A percentile compares a stretch with the other conserved stretches of the same genome.
phyloP scores from a whole-genome alignment of 2,329 filamentous ascomycete genomes.

The Nemania sp. region DNA sequence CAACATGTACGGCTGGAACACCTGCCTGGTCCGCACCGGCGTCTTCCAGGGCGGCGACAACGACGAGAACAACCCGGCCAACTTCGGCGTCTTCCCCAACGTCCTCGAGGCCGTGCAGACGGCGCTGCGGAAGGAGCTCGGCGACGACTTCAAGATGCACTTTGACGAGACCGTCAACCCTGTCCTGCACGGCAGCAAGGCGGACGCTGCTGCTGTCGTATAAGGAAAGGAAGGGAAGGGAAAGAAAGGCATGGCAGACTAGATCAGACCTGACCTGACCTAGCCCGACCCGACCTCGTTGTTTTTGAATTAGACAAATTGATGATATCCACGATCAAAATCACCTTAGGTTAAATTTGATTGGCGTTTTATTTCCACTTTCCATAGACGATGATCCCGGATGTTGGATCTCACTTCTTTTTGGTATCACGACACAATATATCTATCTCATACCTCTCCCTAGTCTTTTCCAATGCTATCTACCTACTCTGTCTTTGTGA shows the following conservation, averaged over 20 bases:
- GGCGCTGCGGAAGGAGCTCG: slow-evolving; percentile 76
- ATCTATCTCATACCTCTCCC: not conserved
- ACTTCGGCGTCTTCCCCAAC: slow-evolving; percentile 80
- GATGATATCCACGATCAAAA: slow-evolving; percentile 36
- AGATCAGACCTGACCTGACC: not conserved
- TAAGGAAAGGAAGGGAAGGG: no score
- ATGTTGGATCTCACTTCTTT: slow-evolving; percentile 11
- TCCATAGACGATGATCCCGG: slow-evolving; percentile 11
- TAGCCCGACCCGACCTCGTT: not conserved
- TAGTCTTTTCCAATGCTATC: no score
- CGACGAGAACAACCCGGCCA: slow-evolving; percentile 80
- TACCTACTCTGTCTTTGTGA: no score
- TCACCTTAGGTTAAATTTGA: slow-evolving; percentile 2
- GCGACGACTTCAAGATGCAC: slow-evolving; percentile 79
- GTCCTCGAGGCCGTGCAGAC: slow-evolving; percentile 78
- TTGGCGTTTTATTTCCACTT: slow-evolving; percentile 23
- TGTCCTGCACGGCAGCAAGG: slow-evolving; percentile 63
- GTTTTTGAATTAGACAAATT: slow-evolving; percentile 32
- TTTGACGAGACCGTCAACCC: slow-evolving; percentile 80
- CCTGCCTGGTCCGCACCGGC: slow-evolving; percentile 80
- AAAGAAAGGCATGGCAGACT: slow-evolving; percentile 1
- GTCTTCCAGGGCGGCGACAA: slow-evolving; percentile 83
- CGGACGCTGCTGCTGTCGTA: slow-evolving; percentile 60
- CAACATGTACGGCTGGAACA: slow-evolving; percentile 87
- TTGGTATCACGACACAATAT: slow-evolving; percentile 14